phyloP scores from a whole-genome alignment of 2,329 filamentous ascomycete genomes.

The Pseudogymnoascus sp. region DNA sequence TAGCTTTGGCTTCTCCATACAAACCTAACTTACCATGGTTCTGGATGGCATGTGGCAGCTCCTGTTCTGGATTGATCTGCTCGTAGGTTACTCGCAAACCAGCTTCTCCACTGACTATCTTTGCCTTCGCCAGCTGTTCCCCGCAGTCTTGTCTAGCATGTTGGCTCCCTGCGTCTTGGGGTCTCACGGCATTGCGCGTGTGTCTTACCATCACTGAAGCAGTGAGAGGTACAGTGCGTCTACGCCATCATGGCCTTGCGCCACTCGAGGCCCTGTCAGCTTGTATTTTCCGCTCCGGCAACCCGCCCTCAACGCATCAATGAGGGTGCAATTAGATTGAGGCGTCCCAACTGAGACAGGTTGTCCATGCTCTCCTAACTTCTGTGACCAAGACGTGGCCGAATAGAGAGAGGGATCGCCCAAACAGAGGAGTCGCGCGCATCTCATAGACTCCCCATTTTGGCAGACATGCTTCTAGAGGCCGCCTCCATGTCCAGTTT shows the following conservation, averaged over 20 bases:
- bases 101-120: not conserved
- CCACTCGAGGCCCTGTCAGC: not conserved
- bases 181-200: not conserved
- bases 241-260: not conserved
- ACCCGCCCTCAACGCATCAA: slow-evolving; percentile 1
- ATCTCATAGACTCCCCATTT: not conserved
- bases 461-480: not conserved
- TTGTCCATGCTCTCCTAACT: not conserved
- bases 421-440: not conserved
- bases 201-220: slow-evolving; percentile 5
- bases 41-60: not conserved
- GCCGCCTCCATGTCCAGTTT: not conserved
- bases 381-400: not conserved
- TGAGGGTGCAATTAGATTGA: not conserved
- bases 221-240: not conserved
- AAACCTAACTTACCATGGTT: not conserved
- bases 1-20: not conserved
- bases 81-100: not conserved
- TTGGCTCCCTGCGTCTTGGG: not conserved
- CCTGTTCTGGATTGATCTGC: not conserved
- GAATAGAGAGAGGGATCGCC: not conserved
- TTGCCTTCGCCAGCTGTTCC: not conserved
- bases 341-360: not conserved
- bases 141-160: not conserved
- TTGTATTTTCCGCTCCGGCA: not conserved